Percentiles rank a stretch among this genome's conserved stretches.
These are phyloP conservation scores for Spizellomyces punctatus DNA, from an alignment of 192 early-diverging fungal genomes.

Conservation along the genomic window DNA sequence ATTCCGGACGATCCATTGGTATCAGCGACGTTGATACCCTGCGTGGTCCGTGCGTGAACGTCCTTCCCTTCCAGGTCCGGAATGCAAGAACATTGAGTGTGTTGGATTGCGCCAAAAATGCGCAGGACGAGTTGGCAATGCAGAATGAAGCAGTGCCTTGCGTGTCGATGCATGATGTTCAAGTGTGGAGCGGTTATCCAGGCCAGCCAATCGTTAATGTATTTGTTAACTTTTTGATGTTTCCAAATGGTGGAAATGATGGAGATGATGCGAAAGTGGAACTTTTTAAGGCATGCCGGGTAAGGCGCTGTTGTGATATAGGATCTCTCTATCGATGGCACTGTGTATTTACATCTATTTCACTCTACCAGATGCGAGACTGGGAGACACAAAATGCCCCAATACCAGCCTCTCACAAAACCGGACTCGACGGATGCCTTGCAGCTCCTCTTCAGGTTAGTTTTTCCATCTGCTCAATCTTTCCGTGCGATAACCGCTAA, in stretches of 20 bases:
- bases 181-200: slow-evolving; percentile 1
- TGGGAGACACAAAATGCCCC: no score
- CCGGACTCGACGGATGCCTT: not conserved
- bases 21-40: not conserved
- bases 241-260: not conserved
- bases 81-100: not conserved
- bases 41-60: slow-evolving; percentile 17
- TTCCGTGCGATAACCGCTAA: not conserved
- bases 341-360: no score
- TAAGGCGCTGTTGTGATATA: no score
- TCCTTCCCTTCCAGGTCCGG: slow-evolving; percentile 7
- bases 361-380: no score
- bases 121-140: slow-evolving; percentile 11
- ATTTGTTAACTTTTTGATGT: slow-evolving; percentile 21
- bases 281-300: no score
- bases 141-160: not conserved
- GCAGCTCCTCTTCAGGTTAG: not conserved
- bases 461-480: not conserved
- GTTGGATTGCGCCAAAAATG: slow-evolving; percentile 2
- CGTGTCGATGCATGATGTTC: slow-evolving; percentile 9
- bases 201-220: slow-evolving; percentile 2
- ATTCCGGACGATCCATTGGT: slow-evolving; percentile 7
- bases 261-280: not conserved
- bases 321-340: no score
- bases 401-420: not conserved